Base-by-base conservation (phyloP, 2,329 filamentous ascomycete species). In the Scytalidium lignicola region DNA sequence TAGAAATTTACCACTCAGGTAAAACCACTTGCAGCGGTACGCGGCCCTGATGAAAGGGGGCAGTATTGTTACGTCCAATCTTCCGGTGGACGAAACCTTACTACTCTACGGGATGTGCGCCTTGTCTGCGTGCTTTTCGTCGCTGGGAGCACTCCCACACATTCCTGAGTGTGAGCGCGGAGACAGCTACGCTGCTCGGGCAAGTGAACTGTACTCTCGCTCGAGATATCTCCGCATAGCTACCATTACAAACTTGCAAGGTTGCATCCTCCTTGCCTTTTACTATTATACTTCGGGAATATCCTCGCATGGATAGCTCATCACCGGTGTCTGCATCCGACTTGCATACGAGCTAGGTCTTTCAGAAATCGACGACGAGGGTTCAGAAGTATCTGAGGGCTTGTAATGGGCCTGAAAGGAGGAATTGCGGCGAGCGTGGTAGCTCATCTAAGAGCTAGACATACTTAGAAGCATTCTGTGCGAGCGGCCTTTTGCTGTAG, bases 51-150 rank as follows among this genome's bases (percentile, higher is more conserved):
- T 37, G 12, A 13, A 37, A 7, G 6, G 5, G 6, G 6, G 6
- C 5, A 7, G 6, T 37, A 37, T 4, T 17, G 6, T 13, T 4
- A 4, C 15, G 32, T 5, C 4, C 6, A 37, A 37, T 17, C 5
- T 37, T 5, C 10, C 4, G 10, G 32, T 7, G 6, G 32, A 37
- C 5, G 12, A 37, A 37, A 37, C 15, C 6, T 4, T 37, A 5
- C 8, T 37, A 4, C 6, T 37, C 6, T 37, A 37, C 15, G 32
- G 12, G 4, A 43, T 51, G 44, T 26, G 47, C 17, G 44, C 49
- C 2, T 29, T 51, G n/a, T 47, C 49, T 3, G 49, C 49, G 17
- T 39, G 49, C 3, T 51, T 47, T 37, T 51, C 49, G 15, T 10
- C 17, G 6, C 26, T 26, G 13, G 13, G 44, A 6, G 17, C 21